Evolutionary conservation across 1,284 basidiomycete species (phyloP), one percentile per base, ranked within the genome.

Genomic region (Trichosporon inkin): DNA sequence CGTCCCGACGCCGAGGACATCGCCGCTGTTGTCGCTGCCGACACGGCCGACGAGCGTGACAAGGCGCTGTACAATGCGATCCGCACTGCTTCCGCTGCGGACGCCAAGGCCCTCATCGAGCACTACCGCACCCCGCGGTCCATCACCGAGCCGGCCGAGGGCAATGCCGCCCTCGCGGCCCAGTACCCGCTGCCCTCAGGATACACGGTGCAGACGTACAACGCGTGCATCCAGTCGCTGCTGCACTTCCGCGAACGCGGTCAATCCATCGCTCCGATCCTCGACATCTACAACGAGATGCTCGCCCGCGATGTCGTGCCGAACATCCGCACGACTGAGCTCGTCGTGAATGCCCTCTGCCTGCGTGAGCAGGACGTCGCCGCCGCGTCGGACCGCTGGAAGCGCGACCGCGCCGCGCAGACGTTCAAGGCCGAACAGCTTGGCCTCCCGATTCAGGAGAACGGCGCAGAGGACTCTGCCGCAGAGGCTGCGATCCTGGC

Each of bases 201-300:
- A n/a, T 78, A 68, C 64, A 61, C 67, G 1, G 61, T 66, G 1
- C 32, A 59, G 10, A 82, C 86, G 7, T 92, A 86, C 80, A 92
- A 92, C 69, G 73, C 77, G 19, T 86, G 86, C 13, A 77, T 93
- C 44, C 69, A 81, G 5, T 85, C 84, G 0, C 75, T 92, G 2
- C 69, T 81, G 24, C 63, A 72, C 2, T 78, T 83, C 36, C 83
- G 88, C 59, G 58, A 66, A 19, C 63, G 71, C 13, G 86, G 85
- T 14, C 82, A 85, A 64, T 83, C 85, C 5, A 81, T 90, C 39
- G 79, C 81, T 0, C 73, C 82, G 39, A 78, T 92, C 53, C 77
- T 89, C 62, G 84, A 86, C 60, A 82, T 85, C 5, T 95, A 95
- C 80, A 85, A 89, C 68, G 82, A 86, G 58, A 85, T 94, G 82